A percentile compares a stretch with the other conserved stretches of the same genome.
These are phyloP conservation scores for Pseudopithomyces chartarum DNA, from an alignment of 2,329 filamentous ascomycete genomes.

Conservation along the genomic window DNA sequence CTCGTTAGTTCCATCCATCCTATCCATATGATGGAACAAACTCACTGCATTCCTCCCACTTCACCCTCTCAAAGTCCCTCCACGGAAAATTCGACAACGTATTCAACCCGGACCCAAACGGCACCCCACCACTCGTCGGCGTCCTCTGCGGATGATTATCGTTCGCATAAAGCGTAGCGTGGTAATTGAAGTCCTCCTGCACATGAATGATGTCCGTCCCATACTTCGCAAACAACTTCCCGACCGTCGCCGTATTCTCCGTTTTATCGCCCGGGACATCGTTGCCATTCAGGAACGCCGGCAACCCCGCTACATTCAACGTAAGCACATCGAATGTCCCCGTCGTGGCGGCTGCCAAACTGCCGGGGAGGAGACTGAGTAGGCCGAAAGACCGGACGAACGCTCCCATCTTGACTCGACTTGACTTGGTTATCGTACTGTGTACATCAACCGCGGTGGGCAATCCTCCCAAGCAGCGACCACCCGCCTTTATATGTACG, in stretches of 20 bases:
- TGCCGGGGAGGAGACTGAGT: neutral
- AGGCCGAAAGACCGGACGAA: neutral
- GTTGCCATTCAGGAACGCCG: slow-evolving; percentile 62
- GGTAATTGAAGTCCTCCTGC: slow-evolving; percentile 74
- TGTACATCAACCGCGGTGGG: too few relatives aligned
- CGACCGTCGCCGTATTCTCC: slow-evolving; percentile 62
- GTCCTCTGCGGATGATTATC: slow-evolving; percentile 66
- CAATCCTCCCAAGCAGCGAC: too few relatives aligned
- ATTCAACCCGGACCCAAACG: slow-evolving; percentile 68
- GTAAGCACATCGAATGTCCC: slow-evolving; percentile 59
- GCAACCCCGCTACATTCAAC: slow-evolving; percentile 67
- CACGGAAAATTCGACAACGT: slow-evolving; percentile 64
- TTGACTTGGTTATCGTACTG: neutral
- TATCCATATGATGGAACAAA: too few relatives aligned
- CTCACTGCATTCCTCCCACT: slow-evolving; percentile 63
- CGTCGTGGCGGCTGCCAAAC: slow-evolving; percentile 28
- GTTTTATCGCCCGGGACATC: slow-evolving; percentile 66
- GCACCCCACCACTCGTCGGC: slow-evolving; percentile 67
- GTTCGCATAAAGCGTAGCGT: slow-evolving; percentile 65
- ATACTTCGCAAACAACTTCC: slow-evolving; percentile 60
- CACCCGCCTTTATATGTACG: too few relatives aligned
- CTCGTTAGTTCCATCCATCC: too few relatives aligned
- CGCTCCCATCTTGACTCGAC: neutral
- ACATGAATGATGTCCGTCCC: slow-evolving; percentile 67
- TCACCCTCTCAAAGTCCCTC: slow-evolving; percentile 60